phyloP scores from a whole-genome alignment of 768 basidiomycete species.

The Candolleomyces aberdarensis region DNA sequence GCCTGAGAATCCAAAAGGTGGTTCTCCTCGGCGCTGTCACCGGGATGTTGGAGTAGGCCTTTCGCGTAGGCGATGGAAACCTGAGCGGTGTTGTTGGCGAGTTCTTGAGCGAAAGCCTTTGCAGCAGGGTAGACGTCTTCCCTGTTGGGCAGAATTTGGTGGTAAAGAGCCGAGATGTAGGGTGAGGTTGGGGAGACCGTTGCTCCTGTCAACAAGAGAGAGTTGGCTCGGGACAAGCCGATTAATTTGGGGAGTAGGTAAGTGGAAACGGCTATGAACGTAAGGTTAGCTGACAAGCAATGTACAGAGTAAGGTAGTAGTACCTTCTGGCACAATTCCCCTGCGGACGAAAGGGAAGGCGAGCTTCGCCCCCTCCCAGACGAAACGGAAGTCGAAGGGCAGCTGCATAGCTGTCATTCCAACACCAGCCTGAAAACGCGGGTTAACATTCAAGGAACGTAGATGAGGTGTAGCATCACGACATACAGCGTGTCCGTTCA shows the following conservation, averaged over 20 bases:
- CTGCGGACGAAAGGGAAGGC: conserved; percentile 49
- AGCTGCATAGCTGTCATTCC: conserved; percentile 49
- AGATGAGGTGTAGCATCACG: no score
- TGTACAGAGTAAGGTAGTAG: conserved; percentile 1
- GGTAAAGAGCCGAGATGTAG: conserved; percentile 41
- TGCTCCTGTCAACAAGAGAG: conserved; percentile 48
- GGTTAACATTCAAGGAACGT: neutral
- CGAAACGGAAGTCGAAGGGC: conserved; percentile 51
- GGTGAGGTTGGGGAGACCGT: conserved; percentile 44
- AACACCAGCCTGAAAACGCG: conserved; percentile 36
- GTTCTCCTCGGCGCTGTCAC: conserved; percentile 48
- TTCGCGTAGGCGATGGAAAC: conserved; percentile 50
- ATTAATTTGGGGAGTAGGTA: conserved; percentile 56
- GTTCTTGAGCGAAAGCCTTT: conserved; percentile 48
- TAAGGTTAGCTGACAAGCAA: no score
- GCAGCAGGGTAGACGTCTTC: conserved; percentile 53
- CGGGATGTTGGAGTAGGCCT: conserved; percentile 48
- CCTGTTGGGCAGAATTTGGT: conserved; percentile 44
- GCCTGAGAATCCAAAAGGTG: conserved; percentile 51
- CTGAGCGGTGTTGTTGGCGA: conserved; percentile 49
- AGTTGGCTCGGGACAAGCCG: conserved; percentile 47
- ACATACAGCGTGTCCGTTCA: conserved; percentile 48
- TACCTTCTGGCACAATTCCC: conserved; percentile 52
- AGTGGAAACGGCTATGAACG: conserved; percentile 20
- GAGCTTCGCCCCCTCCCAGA: conserved; percentile 48